These are phyloP conservation scores for Verticillium isaacii DNA, from an alignment of 2,329 filamentous ascomycete genomes.

Conservation along the genomic window DNA sequence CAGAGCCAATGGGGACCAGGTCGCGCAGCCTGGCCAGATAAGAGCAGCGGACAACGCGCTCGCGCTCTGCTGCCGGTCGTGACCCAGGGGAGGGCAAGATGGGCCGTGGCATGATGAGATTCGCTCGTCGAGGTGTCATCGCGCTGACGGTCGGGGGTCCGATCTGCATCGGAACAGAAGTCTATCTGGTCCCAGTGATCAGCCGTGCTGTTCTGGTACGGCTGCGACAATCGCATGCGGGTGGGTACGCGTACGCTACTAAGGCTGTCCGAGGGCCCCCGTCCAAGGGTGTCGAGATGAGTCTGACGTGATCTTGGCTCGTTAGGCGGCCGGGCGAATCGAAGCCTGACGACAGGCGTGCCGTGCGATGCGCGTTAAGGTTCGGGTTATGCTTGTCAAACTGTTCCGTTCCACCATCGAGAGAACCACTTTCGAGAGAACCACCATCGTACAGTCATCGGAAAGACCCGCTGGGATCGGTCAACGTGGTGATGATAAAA, in stretches of 20 bases:
- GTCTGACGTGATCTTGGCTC: neutral
- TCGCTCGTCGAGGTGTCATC: neutral
- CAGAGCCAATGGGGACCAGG: neutral
- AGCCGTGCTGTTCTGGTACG: neutral
- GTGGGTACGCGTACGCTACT: neutral
- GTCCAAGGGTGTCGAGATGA: neutral
- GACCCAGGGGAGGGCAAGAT: neutral
- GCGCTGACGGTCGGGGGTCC: neutral
- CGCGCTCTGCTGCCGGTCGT: neutral
- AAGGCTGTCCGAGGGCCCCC: neutral
- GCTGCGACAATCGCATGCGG: neutral
- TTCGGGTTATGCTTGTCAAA: neutral
- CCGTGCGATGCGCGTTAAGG: neutral
- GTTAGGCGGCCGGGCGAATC: neutral
- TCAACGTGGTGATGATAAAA: too few relatives aligned
- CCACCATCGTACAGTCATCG: too few relatives aligned
- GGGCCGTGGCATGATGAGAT: neutral
- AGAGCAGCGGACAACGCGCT: neutral
- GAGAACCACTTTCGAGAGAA: too few relatives aligned
- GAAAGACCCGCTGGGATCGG: too few relatives aligned
- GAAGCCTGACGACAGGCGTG: neutral
- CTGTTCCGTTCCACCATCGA: too few relatives aligned
- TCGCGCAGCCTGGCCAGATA: neutral
- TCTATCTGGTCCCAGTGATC: neutral
- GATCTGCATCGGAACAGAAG: neutral